Conservation (phyloP, 2,329 filamentous ascomycete species). For the Bertia moriformis region DNA sequence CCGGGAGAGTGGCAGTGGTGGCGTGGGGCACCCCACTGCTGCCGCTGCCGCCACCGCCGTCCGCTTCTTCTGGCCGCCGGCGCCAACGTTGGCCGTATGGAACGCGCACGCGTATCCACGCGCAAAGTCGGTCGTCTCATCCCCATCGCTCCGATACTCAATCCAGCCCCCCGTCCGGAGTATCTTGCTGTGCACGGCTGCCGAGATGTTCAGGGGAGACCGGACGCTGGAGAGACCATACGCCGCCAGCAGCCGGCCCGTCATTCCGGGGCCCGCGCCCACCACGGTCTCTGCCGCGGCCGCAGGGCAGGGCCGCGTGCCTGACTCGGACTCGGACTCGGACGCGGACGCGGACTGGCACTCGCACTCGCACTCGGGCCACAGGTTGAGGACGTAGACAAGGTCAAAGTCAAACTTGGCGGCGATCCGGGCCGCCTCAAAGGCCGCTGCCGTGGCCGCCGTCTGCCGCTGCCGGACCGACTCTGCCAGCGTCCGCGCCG, state of each 20-base stretch:
- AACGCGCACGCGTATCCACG: conserved; percentile 38
- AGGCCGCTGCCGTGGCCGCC: conserved; percentile 30
- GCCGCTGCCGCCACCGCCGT: conserved; percentile 7
- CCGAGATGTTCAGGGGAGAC: conserved; percentile 35
- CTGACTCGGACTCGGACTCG: too few species aligned
- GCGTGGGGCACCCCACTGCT: background rate
- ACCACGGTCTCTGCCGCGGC: conserved; percentile 5
- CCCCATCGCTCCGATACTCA: conserved; percentile 30
- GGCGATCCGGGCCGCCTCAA: conserved; percentile 39
- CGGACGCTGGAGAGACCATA: conserved; percentile 34
- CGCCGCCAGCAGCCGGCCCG: conserved; percentile 36
- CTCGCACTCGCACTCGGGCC: conserved; percentile 27
- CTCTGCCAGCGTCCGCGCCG: conserved; percentile 6
- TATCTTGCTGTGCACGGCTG: conserved; percentile 31
- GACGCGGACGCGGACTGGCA: conserved; percentile 6
- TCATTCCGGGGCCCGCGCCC: conserved; percentile 13
- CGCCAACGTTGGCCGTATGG: conserved; percentile 21
- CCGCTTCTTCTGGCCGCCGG: background rate
- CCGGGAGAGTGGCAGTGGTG: too few species aligned
- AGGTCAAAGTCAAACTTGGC: conserved; percentile 40
- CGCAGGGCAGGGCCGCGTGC: conserved; percentile 4
- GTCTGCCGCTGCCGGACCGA: conserved; percentile 15
- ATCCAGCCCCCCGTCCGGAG: conserved; percentile 34
- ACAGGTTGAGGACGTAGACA: conserved; percentile 42
- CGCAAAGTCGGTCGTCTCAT: conserved; percentile 26